Percentiles rank a stretch among this genome's conserved stretches.
Conservation (phyloP, 257 asterid species). For the Osmanthus fragrans region DNA sequence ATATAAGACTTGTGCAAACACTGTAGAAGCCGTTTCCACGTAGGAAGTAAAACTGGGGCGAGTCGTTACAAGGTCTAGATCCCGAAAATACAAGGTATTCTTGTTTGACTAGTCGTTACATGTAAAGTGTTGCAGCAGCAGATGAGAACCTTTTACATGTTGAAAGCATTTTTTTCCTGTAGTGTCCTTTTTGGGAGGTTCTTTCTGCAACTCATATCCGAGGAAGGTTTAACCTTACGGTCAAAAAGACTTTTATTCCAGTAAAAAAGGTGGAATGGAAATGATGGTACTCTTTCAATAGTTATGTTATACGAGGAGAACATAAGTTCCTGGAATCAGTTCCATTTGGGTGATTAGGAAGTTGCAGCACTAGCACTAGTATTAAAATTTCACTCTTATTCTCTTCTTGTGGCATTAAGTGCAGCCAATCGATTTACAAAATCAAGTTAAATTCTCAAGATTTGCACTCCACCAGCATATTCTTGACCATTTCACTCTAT, state of each 20-base stretch:
- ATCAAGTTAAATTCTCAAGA: neutral
- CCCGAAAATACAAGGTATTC: too few relatives aligned
- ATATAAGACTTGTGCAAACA: too few relatives aligned
- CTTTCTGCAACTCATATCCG: neutral
- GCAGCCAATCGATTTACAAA: neutral
- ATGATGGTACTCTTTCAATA: neutral
- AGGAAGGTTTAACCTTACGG: neutral
- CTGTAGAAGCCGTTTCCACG: too few relatives aligned
- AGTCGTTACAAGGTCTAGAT: too few relatives aligned
- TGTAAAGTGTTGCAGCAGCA: neutral
- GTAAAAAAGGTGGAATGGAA: neutral
- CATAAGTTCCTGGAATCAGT: neutral
- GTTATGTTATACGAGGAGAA: neutral
- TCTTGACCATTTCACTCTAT: neutral
- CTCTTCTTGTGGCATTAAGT: neutral
- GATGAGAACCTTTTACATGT: neutral
- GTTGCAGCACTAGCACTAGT: neutral
- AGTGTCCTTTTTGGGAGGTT: neutral
- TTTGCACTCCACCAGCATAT: neutral
- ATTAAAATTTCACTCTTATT: neutral
- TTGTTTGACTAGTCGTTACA: neutral
- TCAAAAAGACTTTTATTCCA: neutral
- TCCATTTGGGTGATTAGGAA: neutral
- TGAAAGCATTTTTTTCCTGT: neutral
- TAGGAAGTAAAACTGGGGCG: neutral